Base-by-base conservation (phyloP, 2,329 filamentous ascomycete genomes). In the Fusarium globosum region DNA sequence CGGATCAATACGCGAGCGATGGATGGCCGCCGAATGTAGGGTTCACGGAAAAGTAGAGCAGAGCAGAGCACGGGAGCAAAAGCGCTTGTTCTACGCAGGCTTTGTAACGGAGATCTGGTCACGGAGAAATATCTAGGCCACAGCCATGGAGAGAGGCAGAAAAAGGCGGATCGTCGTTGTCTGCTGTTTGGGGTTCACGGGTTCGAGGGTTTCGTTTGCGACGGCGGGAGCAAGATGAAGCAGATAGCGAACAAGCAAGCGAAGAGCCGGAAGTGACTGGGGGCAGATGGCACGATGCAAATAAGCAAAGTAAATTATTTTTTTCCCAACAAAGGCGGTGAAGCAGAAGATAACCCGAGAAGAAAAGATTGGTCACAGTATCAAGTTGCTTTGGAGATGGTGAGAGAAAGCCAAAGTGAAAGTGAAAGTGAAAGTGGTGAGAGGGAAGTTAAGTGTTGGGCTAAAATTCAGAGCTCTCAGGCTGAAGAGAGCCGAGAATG, bases 391-490 rank as follows among this genome's bases (percentile, higher is more conserved):
- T 55, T 73, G 38, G 52, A 33, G 33, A 49, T 60, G 46, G 35
- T 55, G 51, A 55, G 23, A 41, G 35, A 39, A 53, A 53, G 51
- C 20, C 51, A 53, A 61, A 58, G 67, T 23, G 61, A 51, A 26
- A 26, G 26, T 26, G 26, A 28, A 53, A 33, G 65, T 48, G 68
- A 55, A 52, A 39, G 68, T 69, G 66, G 63, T 57, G 69, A 63
- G 56, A 68, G 59, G 33, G 48, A 68, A 62, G 55, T 43, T 61
- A 69, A 69, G 68, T 72, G 71, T 74, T 74, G 71, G 71, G 71
- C 71, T 74, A 74, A 74, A 74, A 74, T 69, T 74, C 64, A 69
- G 55, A 74, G 72, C 71, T 72, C 71, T 70, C 59, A 69, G 71
- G 64, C 69, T 72, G 68, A 74, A 72, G 53, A 53, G 67, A 69